These are phyloP conservation scores for Wickerhamiella azymoides DNA, from an alignment of 805 yeast species.

Conservation along the genomic window DNA sequence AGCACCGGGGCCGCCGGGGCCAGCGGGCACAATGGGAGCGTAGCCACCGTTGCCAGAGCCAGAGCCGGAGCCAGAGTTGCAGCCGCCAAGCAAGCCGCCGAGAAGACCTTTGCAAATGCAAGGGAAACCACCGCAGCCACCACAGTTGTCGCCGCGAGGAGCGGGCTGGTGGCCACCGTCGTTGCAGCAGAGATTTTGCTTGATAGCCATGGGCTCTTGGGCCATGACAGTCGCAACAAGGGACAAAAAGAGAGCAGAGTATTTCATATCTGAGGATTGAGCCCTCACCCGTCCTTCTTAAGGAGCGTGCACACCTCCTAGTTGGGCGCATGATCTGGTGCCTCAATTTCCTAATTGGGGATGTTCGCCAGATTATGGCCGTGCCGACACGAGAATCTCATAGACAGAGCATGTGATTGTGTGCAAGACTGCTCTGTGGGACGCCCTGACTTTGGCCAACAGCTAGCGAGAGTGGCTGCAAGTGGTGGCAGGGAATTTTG, in stretches of 20 bases:
- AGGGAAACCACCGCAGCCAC: slow-evolving; percentile 6
- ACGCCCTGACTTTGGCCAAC: too few species aligned
- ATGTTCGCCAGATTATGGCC: background rate
- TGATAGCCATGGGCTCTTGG: slow-evolving; percentile 2
- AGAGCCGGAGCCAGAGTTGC: background rate
- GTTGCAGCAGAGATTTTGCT: slow-evolving; percentile 8
- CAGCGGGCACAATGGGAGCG: background rate
- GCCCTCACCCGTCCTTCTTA: background rate
- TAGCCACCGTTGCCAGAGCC: background rate
- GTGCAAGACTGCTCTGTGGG: too few species aligned
- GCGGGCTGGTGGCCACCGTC: background rate
- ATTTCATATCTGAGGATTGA: background rate
- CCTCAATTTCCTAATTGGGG: background rate
- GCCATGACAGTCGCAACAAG: slow-evolving; percentile 5
- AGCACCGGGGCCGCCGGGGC: background rate
- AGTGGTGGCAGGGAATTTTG: too few species aligned
- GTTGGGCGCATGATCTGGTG: background rate
- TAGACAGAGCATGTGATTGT: too few species aligned
- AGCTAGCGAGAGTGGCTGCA: too few species aligned
- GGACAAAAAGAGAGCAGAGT: slow-evolving; percentile 1
- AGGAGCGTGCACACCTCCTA: background rate
- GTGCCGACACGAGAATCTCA: slow-evolving; percentile 27
- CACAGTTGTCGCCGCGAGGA: slow-evolving; percentile 1
- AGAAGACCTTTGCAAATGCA: slow-evolving; percentile 9
- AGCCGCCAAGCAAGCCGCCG: background rate